Conservation (phyloP, 257 asterid genomes). For the Ballota nigra region DNA sequence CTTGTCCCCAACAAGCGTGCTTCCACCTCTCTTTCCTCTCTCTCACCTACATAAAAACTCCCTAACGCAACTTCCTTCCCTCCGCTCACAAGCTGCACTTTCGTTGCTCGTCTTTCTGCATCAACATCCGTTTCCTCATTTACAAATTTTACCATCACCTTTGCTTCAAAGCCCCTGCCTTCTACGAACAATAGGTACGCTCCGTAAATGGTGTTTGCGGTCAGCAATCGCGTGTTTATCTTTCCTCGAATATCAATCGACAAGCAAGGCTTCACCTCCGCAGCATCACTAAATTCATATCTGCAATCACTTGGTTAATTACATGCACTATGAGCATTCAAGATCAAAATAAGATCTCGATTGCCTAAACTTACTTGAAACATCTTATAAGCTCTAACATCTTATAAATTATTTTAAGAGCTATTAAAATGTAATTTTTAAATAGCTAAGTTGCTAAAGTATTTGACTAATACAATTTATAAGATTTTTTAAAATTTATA, state of each 20-base stretch:
- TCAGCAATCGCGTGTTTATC: constrained; percentile 17
- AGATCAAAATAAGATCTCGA: too few species aligned
- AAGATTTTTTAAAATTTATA: too few species aligned
- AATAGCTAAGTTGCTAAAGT: too few species aligned
- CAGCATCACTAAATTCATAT: constrained; percentile 22
- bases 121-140: background rate
- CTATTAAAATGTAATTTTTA: too few species aligned
- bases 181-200: constrained; percentile 17
- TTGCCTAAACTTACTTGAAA: too few species aligned
- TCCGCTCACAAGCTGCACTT: background rate
- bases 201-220: constrained; percentile 21
- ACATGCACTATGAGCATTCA: too few species aligned
- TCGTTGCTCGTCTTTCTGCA: too few species aligned
- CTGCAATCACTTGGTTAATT: too few species aligned
- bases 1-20: background rate
- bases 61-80: background rate
- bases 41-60: background rate
- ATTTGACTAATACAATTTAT: too few species aligned
- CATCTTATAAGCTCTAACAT: too few species aligned
- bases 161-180: background rate
- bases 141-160: background rate
- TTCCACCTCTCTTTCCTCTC: background rate
- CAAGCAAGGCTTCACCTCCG: background rate
- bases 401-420: too few species aligned
- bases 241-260: constrained; percentile 6